These are phyloP conservation scores for Epichloe festucae DNA, from an alignment of 2,329 filamentous ascomycete species.

Conservation along the genomic window DNA sequence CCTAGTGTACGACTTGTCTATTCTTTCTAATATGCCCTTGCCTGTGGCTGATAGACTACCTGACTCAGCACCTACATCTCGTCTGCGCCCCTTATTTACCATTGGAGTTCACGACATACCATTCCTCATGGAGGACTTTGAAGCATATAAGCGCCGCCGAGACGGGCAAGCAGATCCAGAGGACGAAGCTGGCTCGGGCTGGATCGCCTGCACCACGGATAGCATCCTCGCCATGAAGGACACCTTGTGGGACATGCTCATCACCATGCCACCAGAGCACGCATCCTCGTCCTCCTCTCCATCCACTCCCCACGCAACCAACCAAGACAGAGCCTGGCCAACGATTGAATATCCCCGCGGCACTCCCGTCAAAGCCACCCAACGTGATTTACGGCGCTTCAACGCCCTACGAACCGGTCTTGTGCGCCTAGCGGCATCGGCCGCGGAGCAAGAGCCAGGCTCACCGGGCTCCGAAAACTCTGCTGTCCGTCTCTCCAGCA, in stretches of 20 bases:
- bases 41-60: constrained; percentile 60
- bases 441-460: constrained; percentile 14
- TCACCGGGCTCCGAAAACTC: constrained; percentile 17
- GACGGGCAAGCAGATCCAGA: constrained; percentile 24
- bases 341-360: constrained; percentile 55
- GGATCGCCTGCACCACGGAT: constrained; percentile 93
- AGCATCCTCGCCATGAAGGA: constrained; percentile 81
- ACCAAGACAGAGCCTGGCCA: constrained; percentile 57
- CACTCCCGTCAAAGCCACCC: constrained; percentile 65
- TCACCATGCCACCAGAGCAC: constrained; percentile 61
- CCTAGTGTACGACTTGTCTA: constrained; percentile 83
- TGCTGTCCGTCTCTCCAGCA: constrained; percentile 14
- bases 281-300: constrained; percentile 14
- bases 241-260: constrained; percentile 76
- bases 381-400: constrained; percentile 78
- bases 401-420: constrained; percentile 54
- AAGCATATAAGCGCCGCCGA: constrained; percentile 27
- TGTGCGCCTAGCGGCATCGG: constrained; percentile 26
- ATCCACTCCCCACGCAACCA: constrained; percentile 19
- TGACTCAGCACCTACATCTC: constrained; percentile 43
- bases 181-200: constrained; percentile 48
- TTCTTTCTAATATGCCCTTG: constrained; percentile 76
- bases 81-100: constrained; percentile 76
- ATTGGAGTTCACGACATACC: constrained; percentile 89
- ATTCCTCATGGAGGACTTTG: constrained; percentile 52